Percentiles rank a stretch among this genome's conserved stretches.
Evolutionary conservation across 768 basidiomycete genomes (phyloP).

Genomic region (Russula earlei): DNA sequence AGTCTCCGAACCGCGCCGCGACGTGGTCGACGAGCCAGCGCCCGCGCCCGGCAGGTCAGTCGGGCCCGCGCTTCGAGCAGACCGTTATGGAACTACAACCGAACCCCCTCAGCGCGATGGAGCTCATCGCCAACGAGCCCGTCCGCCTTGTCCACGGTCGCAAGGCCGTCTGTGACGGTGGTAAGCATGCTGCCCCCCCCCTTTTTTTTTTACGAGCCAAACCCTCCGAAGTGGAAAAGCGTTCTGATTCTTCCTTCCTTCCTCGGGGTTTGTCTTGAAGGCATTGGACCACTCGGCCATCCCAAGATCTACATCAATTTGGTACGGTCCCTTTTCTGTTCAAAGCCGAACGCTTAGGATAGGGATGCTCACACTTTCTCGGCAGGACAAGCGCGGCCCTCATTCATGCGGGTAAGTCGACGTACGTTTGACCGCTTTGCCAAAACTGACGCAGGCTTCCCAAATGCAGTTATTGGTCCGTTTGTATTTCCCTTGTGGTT

Average conservation of each 20-base stretch:
- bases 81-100: constrained; percentile 83
- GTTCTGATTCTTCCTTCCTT: not conserved
- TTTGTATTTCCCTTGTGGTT: not conserved
- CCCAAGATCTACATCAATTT: constrained; percentile 96
- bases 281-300: constrained; percentile 90
- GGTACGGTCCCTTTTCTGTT: constrained; percentile 36
- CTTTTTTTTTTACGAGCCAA: not conserved
- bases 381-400: constrained; percentile 79
- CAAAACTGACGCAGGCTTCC: not conserved
- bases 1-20: constrained; percentile 73
- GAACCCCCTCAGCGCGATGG: constrained; percentile 83
- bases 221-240: no score
- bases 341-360: not conserved
- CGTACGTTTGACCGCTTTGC: constrained; percentile 10
- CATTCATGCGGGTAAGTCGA: constrained; percentile 80
- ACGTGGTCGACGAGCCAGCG: constrained; percentile 85
- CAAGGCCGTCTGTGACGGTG: constrained; percentile 91
- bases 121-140: constrained; percentile 78
- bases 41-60: constrained; percentile 47
- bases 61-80: constrained; percentile 87
- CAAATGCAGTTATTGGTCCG: constrained; percentile 40
- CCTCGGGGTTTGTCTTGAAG: constrained; percentile 32
- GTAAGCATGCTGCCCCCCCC: no score
- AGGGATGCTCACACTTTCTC: constrained; percentile 2
- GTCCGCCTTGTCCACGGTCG: constrained; percentile 72